Percentiles rank a stretch among this genome's conserved stretches.
phyloP scores from a whole-genome alignment of 1,284 basidiomycete genomes.

The Heterobasidion parviporum region DNA sequence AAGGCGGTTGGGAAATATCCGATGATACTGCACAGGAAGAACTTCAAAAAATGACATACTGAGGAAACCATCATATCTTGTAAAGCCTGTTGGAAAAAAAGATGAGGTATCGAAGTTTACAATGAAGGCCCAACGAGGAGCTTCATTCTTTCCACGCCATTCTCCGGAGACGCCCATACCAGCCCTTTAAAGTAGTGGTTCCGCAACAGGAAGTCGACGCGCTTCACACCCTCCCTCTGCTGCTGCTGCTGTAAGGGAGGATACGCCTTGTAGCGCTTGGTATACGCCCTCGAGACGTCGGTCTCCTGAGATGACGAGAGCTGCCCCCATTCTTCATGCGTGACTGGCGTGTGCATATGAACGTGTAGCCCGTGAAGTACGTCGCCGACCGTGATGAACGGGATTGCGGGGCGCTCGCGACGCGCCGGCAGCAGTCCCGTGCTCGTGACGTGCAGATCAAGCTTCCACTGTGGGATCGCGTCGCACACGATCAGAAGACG shows the following conservation, averaged over 20 bases:
- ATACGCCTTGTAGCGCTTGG: conserved; percentile 37
- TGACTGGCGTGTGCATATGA: conserved; percentile 41
- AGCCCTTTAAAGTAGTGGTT: conserved; percentile 49
- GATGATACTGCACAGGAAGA: too few relatives aligned
- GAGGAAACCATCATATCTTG: too few relatives aligned
- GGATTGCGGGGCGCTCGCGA: conserved; percentile 14
- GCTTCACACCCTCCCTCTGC: conserved; percentile 29
- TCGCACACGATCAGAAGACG: conserved; percentile 52
- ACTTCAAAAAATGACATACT: too few relatives aligned
- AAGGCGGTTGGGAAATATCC: too few relatives aligned
- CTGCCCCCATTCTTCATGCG: conserved; percentile 46
- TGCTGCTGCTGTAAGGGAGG: conserved; percentile 22
- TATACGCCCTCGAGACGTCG: conserved; percentile 47
- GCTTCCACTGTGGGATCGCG: conserved; percentile 50
- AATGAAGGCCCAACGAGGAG: conserved; percentile 21
- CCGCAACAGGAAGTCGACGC: conserved; percentile 51
- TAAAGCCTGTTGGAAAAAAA: too few relatives aligned
- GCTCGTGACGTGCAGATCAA: conserved; percentile 30
- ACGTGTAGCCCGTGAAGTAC: conserved; percentile 44
- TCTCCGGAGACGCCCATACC: conserved; percentile 26
- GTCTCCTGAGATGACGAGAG: conserved; percentile 32
- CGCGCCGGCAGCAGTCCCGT: conserved; percentile 20
- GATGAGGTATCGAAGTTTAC: neutral
- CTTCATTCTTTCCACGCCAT: conserved; percentile 30
- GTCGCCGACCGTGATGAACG: conserved; percentile 50